phyloP scores from a whole-genome alignment of 1,139 yeast species.

The Diutina pseudorugosa region DNA sequence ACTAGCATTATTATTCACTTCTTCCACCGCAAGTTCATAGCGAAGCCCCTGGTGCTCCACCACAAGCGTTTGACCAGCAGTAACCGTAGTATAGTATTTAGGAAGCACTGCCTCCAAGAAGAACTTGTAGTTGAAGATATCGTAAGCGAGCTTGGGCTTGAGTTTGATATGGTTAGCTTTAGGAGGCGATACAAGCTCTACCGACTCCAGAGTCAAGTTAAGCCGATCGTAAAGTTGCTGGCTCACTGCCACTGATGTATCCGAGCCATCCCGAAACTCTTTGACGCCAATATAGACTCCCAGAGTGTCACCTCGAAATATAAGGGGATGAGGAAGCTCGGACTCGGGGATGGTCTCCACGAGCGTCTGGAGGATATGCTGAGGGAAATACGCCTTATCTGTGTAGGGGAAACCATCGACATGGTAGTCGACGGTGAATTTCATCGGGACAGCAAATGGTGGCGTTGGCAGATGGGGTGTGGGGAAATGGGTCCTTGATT shows the following conservation, averaged over 20 bases:
- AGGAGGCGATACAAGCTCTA: neutral
- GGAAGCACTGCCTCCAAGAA: constrained; percentile 1
- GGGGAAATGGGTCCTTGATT: neutral
- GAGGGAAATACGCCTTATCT: constrained; percentile 1
- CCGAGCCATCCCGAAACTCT: neutral
- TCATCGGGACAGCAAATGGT: neutral
- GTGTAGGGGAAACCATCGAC: neutral
- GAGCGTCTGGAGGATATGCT: neutral
- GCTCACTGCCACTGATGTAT: neutral
- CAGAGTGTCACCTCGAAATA: neutral
- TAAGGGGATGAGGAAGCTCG: neutral
- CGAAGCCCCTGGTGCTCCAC: neutral
- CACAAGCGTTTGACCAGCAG: neutral
- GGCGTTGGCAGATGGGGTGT: neutral
- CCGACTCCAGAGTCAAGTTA: neutral
- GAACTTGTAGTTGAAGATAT: constrained; percentile 3
- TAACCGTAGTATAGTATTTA: neutral
- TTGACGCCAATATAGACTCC: neutral
- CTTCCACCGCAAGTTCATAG: constrained; percentile 1
- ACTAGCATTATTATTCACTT: neutral
- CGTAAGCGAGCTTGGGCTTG: neutral
- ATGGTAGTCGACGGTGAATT: neutral
- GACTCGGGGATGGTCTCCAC: neutral
- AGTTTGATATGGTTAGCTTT: neutral
- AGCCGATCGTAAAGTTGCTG: neutral